Evolutionary conservation across 495 filamentous ascomycete species (phyloP), one percentile per base, ranked within the genome.

Genomic region (Trichoderma orchidacearum): DNA sequence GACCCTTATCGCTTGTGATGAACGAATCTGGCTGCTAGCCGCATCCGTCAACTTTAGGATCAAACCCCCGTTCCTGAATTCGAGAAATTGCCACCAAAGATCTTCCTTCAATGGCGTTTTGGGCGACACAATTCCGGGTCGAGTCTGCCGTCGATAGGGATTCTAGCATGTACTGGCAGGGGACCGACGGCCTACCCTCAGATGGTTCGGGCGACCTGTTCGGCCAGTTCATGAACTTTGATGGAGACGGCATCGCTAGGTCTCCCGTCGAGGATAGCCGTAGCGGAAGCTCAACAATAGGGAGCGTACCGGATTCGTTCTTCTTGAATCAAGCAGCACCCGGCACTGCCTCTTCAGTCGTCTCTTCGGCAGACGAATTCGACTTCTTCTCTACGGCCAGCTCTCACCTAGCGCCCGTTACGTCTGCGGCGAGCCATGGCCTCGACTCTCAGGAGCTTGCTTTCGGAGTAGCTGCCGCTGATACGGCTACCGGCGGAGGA

Each of bases 201-300:
- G 66, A 59, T 51, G 65, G 62, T 56, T 58, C 71, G 53, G 60
- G 61, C 25, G 72, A 73, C 32, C 70, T 75, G 70, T 73, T 74
- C 72, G 74, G 75, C 31, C 68, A 76, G 54, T 76, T 69, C 57
- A 59, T 76, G 53, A 65, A 69, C 61, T 70, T 75, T 62, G 71
- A 75, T 53, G 58, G 55, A 17, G 54, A 57, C 29, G 61, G 28
- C 17, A 38, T 38, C 41, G 59, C 55, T 15, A 51, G 59, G 25
- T 64, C 68, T 27, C 57, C 65, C 2, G 53, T 61, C 53, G 61
- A 61, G 5, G 59, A 65, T 48, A 9, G 28, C 30, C 41, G 21
- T 13, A 27, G 18, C 21, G 41, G 21, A 1, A 27, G 27, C 21
- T 36, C 34, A 2, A 36, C 34, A n/a, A 36, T 36, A 15, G 34